Base-by-base conservation (phyloP, 352 stramenopile species). In the Hyaloperonospora brassicae region DNA sequence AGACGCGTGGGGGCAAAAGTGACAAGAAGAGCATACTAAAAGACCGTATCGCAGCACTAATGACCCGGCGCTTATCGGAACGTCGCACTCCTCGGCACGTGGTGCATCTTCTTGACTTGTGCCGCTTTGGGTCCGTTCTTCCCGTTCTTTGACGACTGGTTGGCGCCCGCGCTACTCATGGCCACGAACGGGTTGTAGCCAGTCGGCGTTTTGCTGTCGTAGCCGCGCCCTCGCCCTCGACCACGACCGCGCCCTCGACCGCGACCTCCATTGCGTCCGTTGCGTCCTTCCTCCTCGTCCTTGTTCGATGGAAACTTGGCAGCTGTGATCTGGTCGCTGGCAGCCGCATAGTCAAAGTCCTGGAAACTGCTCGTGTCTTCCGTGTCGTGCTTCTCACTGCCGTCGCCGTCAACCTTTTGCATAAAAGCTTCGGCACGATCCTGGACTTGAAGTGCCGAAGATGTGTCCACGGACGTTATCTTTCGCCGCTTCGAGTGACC, bases 71-170 rank as follows among this genome's bases (percentile, higher is more conserved):
- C 47, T 64, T 90, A 93, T 74, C 75, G 72, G 62, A 89, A 92
- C 25, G 80, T 93, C 55, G 84, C 79, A 55, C 81, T 93, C 59
- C 81, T 76, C 12, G 84, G 79, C 70, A 88, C 87, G 66, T 92
- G 80, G 57, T 90, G 79, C 67, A 81, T 77, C 62, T 85, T 88
- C 66, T 90, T 92, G 39, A 73, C 61, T n/a, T 73, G 73, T 40
- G 36, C 68, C 31, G 53, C 67, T 35, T 66, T 43, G 22, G 54
- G 64, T 61, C 70, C 70, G 17, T 56, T 59, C 25, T 47, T 27
- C 42, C 58, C 69, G 9, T 70, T 74, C 4, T 34, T 34, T 4
- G 27, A 34, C 27, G 27, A 34, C 27, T 34, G 27, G 8, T 34
- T 34, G 27, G 27, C 27, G 27, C 27, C 27, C 4, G 4, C 4